phyloP scores from a whole-genome alignment of 257 asterid genomes.

The Ilex aquifolium region DNA sequence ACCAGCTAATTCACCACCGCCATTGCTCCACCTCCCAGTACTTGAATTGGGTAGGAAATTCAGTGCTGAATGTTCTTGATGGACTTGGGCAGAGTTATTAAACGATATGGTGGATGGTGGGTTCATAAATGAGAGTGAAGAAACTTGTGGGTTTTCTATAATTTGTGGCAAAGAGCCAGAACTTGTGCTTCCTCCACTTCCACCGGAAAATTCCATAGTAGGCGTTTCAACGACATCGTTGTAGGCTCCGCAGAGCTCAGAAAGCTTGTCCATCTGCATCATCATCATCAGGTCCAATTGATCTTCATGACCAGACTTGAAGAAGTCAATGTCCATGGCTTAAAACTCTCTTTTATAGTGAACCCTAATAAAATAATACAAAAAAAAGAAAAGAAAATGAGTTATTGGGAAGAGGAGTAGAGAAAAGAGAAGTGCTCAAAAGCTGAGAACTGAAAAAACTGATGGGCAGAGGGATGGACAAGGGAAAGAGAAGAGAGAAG shows the following conservation, averaged over 20 bases:
- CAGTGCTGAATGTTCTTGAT: neutral
- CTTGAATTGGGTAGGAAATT: neutral
- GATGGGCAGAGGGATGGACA: neutral
- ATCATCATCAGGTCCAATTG: neutral
- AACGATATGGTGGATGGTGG: neutral
- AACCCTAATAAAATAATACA: neutral
- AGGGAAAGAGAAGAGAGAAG: neutral
- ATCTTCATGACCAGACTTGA: neutral
- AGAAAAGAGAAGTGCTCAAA: neutral
- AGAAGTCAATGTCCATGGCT: neutral
- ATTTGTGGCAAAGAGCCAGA: neutral
- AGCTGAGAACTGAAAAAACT: neutral
- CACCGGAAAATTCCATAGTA: neutral
- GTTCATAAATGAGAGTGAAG: neutral
- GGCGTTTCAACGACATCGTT: neutral
- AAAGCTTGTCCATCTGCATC: neutral
- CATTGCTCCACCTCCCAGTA: neutral
- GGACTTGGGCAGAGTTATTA: neutral
- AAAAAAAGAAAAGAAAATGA: neutral
- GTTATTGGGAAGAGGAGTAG: neutral
- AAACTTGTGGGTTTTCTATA: too few relatives aligned
- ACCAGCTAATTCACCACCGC: neutral
- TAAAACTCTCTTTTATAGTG: neutral
- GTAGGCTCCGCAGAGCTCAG: neutral
- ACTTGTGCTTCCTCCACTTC: neutral